Conservation (phyloP, 352 stramenopile species). For the Achlya hypogyna region DNA sequence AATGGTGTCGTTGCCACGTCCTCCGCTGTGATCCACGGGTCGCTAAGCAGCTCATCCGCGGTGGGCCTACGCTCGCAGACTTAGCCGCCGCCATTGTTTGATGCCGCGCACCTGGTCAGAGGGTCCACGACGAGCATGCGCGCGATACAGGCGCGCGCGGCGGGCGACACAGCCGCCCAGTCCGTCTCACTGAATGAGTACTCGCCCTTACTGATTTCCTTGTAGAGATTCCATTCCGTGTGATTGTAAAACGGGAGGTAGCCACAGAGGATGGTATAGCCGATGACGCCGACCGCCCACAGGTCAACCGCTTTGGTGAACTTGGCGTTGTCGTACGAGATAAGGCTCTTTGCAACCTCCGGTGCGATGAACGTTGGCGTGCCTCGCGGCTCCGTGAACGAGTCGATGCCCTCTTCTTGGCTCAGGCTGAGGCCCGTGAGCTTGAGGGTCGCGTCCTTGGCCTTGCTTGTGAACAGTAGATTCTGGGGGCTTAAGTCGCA, state of each 20-base stretch:
- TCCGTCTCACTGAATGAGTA: conserved; percentile 49
- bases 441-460: conserved; percentile 9
- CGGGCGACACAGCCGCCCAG: conserved; percentile 28
- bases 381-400: neutral
- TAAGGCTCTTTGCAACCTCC: neutral
- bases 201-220: neutral
- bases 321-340: neutral
- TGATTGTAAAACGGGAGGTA: conserved; percentile 64
- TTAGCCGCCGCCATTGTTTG: neutral
- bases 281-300: conserved; percentile 9
- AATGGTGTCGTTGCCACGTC: conserved; percentile 49
- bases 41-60: conserved; percentile 25
- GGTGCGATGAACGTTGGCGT: conserved; percentile 1
- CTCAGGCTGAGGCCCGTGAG: conserved; percentile 12
- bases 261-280: conserved; percentile 54
- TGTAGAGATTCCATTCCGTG: conserved; percentile 1
- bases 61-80: neutral
- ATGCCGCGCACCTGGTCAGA: neutral
- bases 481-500: conserved; percentile 49
- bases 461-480: neutral
- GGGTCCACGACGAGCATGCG: conserved; percentile 5
- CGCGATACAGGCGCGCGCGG: conserved; percentile 37
- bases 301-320: conserved; percentile 14
- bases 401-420: neutral
- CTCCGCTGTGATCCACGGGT: conserved; percentile 84